These are phyloP conservation scores for Citrus cavaleriei DNA, from an alignment of 345 rosid genomes.

Conservation along the genomic window DNA sequence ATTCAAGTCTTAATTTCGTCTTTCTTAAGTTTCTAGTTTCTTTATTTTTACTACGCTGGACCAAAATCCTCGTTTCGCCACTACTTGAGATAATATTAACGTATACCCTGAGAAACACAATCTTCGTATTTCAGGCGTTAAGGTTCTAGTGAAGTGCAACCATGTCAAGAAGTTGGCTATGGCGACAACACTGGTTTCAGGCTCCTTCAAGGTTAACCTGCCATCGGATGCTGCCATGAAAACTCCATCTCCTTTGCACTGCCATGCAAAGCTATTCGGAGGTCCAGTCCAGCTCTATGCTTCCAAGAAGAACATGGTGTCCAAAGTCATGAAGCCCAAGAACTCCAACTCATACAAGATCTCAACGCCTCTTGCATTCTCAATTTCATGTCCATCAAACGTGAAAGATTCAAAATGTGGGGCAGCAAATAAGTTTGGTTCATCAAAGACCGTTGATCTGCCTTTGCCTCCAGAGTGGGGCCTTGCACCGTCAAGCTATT, in stretches of 20 bases:
- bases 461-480: slow-evolving; percentile 91
- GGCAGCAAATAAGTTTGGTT: slow-evolving; percentile 16
- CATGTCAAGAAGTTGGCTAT: slow-evolving; percentile 33
- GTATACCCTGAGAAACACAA: no score
- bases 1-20: no score
- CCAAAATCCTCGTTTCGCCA: no score
- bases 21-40: no score
- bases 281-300: slow-evolving; percentile 57
- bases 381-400: slow-evolving; percentile 38
- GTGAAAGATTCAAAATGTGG: slow-evolving; percentile 19
- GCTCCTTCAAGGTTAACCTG: slow-evolving; percentile 56
- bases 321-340: slow-evolving; percentile 38
- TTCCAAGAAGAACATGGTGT: slow-evolving; percentile 32
- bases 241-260: slow-evolving; percentile 21
- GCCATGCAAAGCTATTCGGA: slow-evolving; percentile 61
- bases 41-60: no score
- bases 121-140: slow-evolving; percentile 37
- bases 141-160: slow-evolving; percentile 59
- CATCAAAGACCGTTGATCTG: slow-evolving; percentile 69
- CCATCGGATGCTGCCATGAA: slow-evolving; percentile 22
- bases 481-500: slow-evolving; percentile 81
- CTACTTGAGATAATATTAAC: no score
- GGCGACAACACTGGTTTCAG: slow-evolving; percentile 42
- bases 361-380: slow-evolving; percentile 62
- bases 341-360: slow-evolving; percentile 35